Base-by-base conservation (phyloP, 495 filamentous ascomycete genomes). In the Aspergillus leporis region DNA sequence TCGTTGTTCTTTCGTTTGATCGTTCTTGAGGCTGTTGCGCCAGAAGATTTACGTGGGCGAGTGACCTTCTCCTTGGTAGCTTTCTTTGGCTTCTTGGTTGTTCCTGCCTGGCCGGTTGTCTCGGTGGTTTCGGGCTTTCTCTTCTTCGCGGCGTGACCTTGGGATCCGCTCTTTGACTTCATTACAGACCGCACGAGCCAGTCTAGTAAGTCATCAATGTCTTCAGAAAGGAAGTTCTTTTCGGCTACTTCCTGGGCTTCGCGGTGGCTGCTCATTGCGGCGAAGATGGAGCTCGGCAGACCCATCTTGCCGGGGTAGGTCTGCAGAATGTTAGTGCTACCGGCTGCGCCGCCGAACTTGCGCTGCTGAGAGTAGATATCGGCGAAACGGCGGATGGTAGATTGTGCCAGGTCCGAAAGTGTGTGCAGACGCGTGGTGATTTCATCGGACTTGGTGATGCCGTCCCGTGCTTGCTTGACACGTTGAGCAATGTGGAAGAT, bases 401-500 rank as follows among this genome's bases (percentile, higher is more conserved):
- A 82, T 73, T 95, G 90, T 0, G 93, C 87, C 13, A 99, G 81
- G 65, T 99, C 94, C 50, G 89, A 90, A n/a, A 98, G 74, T 16
- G 91, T 85, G 65, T 96, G 95, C 23, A 98, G 82, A 28, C 76
- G 74, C 19, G 68, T 74, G 7, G 74, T 74, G 28, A 80, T 74
- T 49, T 87, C 86, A 58, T 79, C 72, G 21, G 74, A 75, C 53
- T 78, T 75, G 40, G 78, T 80, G 49, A 98, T 82, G 22, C 83
- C 88, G 66, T 98, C 95, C 21, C 85, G 84, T 22, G 90, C 88
- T 73, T 92, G 89, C 74, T 99, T 99, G 50, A 96, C 87, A 9
- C 92, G 87, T 75, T 98, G 91, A 18, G 90, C 93, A 49, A 96
- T 85, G 70, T 96, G 91, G 78, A 87, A 95, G 58, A 99, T 93